Percentiles rank a stretch among this genome's conserved stretches.
phyloP scores from a whole-genome alignment of 306 rosid species.

The Heteromeles arbutifolia region DNA sequence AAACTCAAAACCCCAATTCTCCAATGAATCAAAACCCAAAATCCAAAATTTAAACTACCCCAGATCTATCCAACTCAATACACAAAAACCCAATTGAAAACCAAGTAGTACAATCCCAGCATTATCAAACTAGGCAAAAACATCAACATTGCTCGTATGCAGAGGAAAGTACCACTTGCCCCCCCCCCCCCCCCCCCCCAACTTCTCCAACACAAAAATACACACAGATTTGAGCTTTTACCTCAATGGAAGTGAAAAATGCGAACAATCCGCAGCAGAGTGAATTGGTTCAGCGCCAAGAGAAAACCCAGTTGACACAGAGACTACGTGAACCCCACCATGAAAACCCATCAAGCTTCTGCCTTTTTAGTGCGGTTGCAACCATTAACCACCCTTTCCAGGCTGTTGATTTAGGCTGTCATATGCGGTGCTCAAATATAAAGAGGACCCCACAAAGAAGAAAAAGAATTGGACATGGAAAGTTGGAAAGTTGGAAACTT shows the following conservation, averaged over 20 bases:
- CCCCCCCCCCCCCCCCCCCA: neutral
- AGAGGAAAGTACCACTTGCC: neutral
- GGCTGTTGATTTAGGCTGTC: conserved; percentile 51
- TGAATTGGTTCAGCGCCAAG: conserved; percentile 18
- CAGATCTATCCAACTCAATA: conserved; percentile 25
- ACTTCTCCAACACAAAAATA: conserved; percentile 13
- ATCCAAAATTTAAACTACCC: conserved; percentile 5
- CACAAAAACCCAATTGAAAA: conserved; percentile 1
- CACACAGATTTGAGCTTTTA: conserved; percentile 10
- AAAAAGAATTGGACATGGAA: neutral
- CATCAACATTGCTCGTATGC: conserved; percentile 13
- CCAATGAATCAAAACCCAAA: neutral
- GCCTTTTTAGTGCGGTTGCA: conserved; percentile 21
- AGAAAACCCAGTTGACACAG: conserved; percentile 17
- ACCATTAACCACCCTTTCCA: conserved; percentile 36
- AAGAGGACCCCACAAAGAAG: conserved; percentile 28
- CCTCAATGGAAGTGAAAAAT: conserved; percentile 18
- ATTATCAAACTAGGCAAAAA: neutral
- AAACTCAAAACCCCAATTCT: conserved; percentile 29
- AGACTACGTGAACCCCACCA: conserved; percentile 13
- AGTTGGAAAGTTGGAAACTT: neutral
- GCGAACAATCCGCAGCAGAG: neutral
- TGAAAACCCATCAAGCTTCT: conserved; percentile 20
- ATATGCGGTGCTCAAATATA: conserved; percentile 21
- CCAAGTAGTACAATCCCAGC: neutral